These are phyloP conservation scores for Herpetomonas muscarum DNA, from an alignment of 208 protist genomes.

Conservation along the genomic window DNA sequence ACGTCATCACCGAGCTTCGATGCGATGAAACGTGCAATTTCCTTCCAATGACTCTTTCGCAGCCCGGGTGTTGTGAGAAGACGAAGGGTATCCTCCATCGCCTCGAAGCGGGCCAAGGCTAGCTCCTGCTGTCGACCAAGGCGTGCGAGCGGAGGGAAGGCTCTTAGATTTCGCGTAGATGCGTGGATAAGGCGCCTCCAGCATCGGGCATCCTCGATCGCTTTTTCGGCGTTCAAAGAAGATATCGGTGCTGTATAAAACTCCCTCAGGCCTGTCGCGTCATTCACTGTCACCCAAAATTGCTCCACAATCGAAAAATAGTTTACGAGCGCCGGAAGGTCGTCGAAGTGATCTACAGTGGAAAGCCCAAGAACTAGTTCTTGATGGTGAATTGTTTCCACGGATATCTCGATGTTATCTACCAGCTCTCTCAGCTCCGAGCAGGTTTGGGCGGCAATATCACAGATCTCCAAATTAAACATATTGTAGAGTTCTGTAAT, in stretches of 20 bases:
- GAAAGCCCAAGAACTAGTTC: constrained; percentile 41
- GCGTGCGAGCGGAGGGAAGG: constrained; percentile 56
- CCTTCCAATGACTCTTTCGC: constrained; percentile 86
- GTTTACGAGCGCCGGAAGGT: constrained; percentile 47
- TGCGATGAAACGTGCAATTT: constrained; percentile 66
- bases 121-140: constrained; percentile 82
- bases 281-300: constrained; percentile 70
- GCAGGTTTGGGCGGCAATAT: constrained; percentile 86
- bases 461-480: constrained; percentile 80
- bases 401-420: constrained; percentile 32
- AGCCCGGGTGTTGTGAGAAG: constrained; percentile 75
- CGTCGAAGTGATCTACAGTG: constrained; percentile 51
- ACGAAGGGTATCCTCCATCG: constrained; percentile 52
- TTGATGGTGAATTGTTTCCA: constrained; percentile 58
- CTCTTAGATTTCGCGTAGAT: constrained; percentile 61
- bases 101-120: constrained; percentile 73
- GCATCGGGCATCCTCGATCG: constrained; percentile 72
- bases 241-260: constrained; percentile 73
- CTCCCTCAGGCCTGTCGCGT: constrained; percentile 51
- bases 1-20: constrained; percentile 47
- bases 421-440: constrained; percentile 68
- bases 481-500: constrained; percentile 79
- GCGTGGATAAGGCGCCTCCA: constrained; percentile 75
- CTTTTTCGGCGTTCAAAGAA: constrained; percentile 40
- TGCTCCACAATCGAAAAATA: constrained; percentile 82